phyloP scores from a whole-genome alignment of 129 eudicot species.

The Flaveria trinervia region DNA sequence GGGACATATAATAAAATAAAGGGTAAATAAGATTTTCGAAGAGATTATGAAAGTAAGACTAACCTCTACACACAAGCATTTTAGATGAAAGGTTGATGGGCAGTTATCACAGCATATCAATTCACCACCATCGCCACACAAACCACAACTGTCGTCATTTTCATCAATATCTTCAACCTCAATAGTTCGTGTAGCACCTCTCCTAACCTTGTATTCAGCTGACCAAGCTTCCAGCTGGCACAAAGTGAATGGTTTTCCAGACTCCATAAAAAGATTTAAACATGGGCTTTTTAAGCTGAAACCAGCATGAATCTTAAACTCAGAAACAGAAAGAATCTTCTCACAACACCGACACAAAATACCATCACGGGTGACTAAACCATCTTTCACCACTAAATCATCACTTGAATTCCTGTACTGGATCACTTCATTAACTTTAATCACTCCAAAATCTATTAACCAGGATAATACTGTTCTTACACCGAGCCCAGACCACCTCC shows the following conservation, averaged over 20 bases:
- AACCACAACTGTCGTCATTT: constrained; percentile 93
- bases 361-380: constrained; percentile 71
- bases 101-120: constrained; percentile 94
- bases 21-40: constrained; percentile 14
- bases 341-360: constrained; percentile 78
- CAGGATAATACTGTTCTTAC: constrained; percentile 70
- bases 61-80: constrained; percentile 85
- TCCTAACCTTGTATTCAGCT: constrained; percentile 81
- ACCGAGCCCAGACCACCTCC: constrained; percentile 61
- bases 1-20: constrained; percentile 6
- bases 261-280: constrained; percentile 80
- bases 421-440: constrained; percentile 64
- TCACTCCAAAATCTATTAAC: constrained; percentile 71
- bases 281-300: constrained; percentile 66
- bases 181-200: constrained; percentile 54
- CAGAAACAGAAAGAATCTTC: constrained; percentile 64
- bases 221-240: constrained; percentile 99
- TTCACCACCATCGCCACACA: constrained; percentile 97
- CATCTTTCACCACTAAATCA: constrained; percentile 75
- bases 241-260: constrained; percentile 77
- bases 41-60: constrained; percentile 25
- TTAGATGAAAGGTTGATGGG: constrained; percentile 92
- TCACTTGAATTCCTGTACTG: constrained; percentile 65
- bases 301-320: constrained; percentile 86
- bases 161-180: constrained; percentile 67